Evolutionary conservation across 1,284 basidiomycete genomes (phyloP).

Genomic region (Phellopilus nigrolimitatus): DNA sequence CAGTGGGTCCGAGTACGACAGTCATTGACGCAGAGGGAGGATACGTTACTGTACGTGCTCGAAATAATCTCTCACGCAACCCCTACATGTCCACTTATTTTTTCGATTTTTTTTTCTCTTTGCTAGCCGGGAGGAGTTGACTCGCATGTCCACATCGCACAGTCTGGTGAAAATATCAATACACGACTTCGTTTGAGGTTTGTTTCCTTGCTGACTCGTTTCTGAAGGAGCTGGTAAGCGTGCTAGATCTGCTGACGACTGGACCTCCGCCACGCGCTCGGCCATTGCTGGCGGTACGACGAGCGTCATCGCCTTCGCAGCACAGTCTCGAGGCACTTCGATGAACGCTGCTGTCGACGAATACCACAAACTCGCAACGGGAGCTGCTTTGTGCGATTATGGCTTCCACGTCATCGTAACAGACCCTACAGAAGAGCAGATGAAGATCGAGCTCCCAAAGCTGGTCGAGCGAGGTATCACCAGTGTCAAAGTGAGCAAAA

Average conservation of each 20-base stretch:
- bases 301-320: conserved; percentile 25
- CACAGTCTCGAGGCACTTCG: conserved; percentile 21
- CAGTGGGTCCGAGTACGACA: conserved; percentile 7
- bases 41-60: conserved; percentile 20
- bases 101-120: neutral
- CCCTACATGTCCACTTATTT: no score
- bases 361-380: conserved; percentile 23
- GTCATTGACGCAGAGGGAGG: conserved; percentile 25
- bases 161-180: conserved; percentile 19
- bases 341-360: conserved; percentile 23
- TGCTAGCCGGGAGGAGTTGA: conserved; percentile 24
- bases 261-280: conserved; percentile 23
- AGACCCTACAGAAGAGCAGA: conserved; percentile 23
- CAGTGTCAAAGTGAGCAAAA: conserved; percentile 22
- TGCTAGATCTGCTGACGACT: conserved; percentile 20
- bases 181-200: conserved; percentile 5
- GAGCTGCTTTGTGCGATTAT: conserved; percentile 24
- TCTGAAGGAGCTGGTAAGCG: conserved; percentile 16
- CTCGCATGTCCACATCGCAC: conserved; percentile 8
- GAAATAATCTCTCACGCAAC: no score
- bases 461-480: conserved; percentile 26
- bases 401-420: conserved; percentile 26
- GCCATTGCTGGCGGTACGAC: conserved; percentile 25
- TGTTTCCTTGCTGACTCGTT: conserved; percentile 9
- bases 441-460: conserved; percentile 24